Base-by-base conservation (phyloP, 352 stramenopile genomes). In the Achlya hypogyna region DNA sequence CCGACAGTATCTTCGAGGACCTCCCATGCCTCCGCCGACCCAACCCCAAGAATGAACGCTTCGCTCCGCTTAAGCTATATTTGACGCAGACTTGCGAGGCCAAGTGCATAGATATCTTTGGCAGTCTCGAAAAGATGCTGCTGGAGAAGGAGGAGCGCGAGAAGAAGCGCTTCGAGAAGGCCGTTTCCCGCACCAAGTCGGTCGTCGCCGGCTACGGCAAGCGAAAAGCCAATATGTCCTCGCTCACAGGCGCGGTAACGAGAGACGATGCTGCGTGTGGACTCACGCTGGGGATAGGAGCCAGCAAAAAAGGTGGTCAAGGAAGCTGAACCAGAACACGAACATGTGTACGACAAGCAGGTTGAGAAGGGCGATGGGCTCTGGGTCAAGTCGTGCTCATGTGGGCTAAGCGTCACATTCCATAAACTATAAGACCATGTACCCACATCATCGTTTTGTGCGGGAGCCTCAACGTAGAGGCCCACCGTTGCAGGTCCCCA, bases 31-130 rank as follows among this genome's bases (percentile, higher is more conserved):
- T 67, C 5, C 60, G 60, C 20, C 43, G 49, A 23, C 20, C 60
- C 31, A 67, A 67, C 47, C 60, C 60, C 43, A 67, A 67, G 60
- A 31, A 67, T 34, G 60, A 67, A 38, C 38, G 38, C 10, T 67
- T 67, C 47, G 60, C 60, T n/a, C 60, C 38, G 22, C 22, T 67
- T n/a, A 49, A 49, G 22, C 29, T 67, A 4, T 67, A 47, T n/a
- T 67, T 67, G 60, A 28, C 23, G 1, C 34, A 67, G 32, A 42
- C 43, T 14, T 67, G 60, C 35, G 34, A 67, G 49, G 32, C 42
- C 29, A 32, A 29, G 12, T 49, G 38, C 18, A 67, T 67, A 22
- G 38, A 58, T 29, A n/a, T 58, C n/a, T 35, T 51, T n/a, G 47
- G 47, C 22, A 67, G 60, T 18, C 34, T 67, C n/a, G 42, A 67